Percentiles rank a stretch among this genome's conserved stretches.
Conservation (phyloP, 2,329 filamentous ascomycete genomes). For the Penicillium brasilianum region DNA sequence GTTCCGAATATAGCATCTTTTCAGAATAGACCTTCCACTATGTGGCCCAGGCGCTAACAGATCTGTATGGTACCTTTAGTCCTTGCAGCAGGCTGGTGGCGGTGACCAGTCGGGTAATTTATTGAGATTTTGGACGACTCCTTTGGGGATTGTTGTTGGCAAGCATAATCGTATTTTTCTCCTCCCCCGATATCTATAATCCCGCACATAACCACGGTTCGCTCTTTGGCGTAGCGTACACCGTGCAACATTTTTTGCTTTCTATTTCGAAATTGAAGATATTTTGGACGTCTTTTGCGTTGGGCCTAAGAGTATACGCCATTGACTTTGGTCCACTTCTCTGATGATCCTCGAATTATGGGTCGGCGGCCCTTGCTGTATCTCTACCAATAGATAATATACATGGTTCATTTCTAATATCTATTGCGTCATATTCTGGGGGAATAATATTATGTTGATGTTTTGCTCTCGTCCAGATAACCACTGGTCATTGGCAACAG, state of each 20-base stretch:
- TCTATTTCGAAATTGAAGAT: background rate
- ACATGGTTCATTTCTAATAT: conserved; percentile 4
- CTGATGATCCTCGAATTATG: conserved; percentile 6
- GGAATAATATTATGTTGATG: background rate
- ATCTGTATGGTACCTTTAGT: conserved; percentile 26
- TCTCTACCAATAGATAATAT: conserved; percentile 17
- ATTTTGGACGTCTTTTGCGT: background rate
- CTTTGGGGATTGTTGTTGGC: background rate
- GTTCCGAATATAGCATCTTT: conserved; percentile 18
- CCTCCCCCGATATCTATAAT: background rate
- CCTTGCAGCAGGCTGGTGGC: conserved; percentile 27
- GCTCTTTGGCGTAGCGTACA: background rate
- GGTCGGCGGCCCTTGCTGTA: conserved; percentile 23
- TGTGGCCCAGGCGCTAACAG: conserved; percentile 20
- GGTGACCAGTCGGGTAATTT: conserved; percentile 29
- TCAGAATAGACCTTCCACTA: conserved; percentile 18
- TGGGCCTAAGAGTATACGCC: background rate
- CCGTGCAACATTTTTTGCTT: background rate
- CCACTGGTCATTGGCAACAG: background rate
- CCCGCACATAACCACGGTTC: background rate
- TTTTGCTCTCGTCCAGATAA: background rate
- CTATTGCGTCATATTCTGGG: background rate
- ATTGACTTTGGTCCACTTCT: background rate
- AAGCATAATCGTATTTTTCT: background rate
- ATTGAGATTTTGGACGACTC: background rate